phyloP scores from a whole-genome alignment of 1,284 basidiomycete genomes.

The Moesziomyces antarcticus region DNA sequence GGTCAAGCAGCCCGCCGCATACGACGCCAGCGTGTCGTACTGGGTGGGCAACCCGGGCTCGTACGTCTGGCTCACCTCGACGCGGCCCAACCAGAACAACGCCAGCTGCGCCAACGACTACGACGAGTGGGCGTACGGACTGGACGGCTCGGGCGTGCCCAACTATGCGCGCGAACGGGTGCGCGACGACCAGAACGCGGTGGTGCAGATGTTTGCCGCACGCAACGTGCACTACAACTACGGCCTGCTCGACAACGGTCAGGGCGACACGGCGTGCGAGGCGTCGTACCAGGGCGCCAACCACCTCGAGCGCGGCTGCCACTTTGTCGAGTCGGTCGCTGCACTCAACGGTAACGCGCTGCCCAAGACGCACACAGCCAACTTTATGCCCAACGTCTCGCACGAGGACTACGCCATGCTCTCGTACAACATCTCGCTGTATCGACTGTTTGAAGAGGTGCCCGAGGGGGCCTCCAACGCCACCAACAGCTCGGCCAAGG shows the following conservation, averaged over 20 bases:
- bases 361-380: slow-evolving; percentile 54
- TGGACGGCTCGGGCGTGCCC: slow-evolving; percentile 41
- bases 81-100: slow-evolving; percentile 36
- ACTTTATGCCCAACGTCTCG: slow-evolving; percentile 56
- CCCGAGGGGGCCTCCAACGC: slow-evolving; percentile 13
- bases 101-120: slow-evolving; percentile 18
- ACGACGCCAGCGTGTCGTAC: slow-evolving; percentile 54
- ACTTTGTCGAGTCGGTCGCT: slow-evolving; percentile 46
- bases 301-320: slow-evolving; percentile 55
- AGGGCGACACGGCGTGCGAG: slow-evolving; percentile 58
- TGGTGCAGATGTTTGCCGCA: slow-evolving; percentile 41
- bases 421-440: slow-evolving; percentile 45
- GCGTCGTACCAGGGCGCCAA: slow-evolving; percentile 56
- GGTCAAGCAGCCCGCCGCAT: slow-evolving; percentile 42
- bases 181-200: slow-evolving; percentile 22
- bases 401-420: slow-evolving; percentile 65
- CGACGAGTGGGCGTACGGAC: slow-evolving; percentile 55
- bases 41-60: slow-evolving; percentile 63
- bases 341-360: slow-evolving; percentile 14
- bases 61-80: slow-evolving; percentile 49
- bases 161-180: slow-evolving; percentile 53
- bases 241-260: slow-evolving; percentile 61
- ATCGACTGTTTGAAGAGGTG: slow-evolving; percentile 49
- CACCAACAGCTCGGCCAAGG: neutral
- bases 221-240: slow-evolving; percentile 59